Evolutionary conservation across 257 asterid species (phyloP), one percentile per base, ranked within the genome.

Genomic region (Galeopsis tetrahit): DNA sequence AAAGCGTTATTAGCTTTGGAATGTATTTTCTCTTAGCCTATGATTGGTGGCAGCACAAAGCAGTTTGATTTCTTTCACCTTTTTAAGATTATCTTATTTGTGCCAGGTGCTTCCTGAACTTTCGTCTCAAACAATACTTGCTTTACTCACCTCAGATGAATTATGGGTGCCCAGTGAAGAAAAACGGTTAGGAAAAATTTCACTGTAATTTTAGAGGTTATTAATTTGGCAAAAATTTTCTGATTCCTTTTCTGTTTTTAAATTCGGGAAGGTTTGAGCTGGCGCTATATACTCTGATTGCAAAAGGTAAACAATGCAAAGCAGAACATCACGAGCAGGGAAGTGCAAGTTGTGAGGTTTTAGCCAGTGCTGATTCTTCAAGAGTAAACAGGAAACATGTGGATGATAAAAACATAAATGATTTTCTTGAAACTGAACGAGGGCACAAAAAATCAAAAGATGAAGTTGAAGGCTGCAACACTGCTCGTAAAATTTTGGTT

Each of bases 101-200:
- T 78, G 44, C 55, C 79, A 94, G 99, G 99, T 94, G 81, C 98
- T 94, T 76, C 97, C 99, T 17, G 88, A 87, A 75, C 98, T 94
- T 75, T 94, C 99, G 56, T 79, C 97, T 77, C 98, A 92, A 80
- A 94, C 98, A 42, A 73, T 91, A 75, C 91, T 81, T 67, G 96
- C 99, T 42, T 81, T 94, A 77, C 93, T 94, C 79, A 88, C 93
- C 59, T 94, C 98, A 74, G 97, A 94, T 75, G 93, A 87, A 77
- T 77, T 94, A 78, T 94, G 97, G 99, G 99, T 94, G 69, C 89
- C 92, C 71, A 87, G 89, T 81, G 99, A 94, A 85, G 96, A 91
- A 85, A 88, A 83, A 86, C 85, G 99, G 99, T 91, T 80, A 89
- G 90, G 69, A 73, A 10, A 33, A 63, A 34, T 52, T 72, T 28